Percentiles rank a stretch among this genome's conserved stretches.
These are phyloP conservation scores for Globisporangium spiculum DNA, from an alignment of 352 stramenopile species.

Conservation along the genomic window DNA sequence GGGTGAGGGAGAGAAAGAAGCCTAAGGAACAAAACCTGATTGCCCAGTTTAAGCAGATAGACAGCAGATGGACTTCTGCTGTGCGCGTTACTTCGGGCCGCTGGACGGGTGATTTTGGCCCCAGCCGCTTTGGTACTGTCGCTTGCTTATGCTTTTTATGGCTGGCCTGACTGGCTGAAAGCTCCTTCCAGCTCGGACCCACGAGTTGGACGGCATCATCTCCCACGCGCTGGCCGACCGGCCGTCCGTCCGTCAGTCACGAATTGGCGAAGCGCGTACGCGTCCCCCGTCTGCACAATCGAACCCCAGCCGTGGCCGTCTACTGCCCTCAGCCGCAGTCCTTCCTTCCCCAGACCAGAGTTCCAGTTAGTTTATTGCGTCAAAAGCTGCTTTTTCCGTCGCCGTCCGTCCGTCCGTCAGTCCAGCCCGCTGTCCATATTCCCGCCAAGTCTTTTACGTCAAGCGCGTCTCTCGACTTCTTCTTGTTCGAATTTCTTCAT, in stretches of 20 bases:
- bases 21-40: neutral
- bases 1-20: slow-evolving; percentile 7
- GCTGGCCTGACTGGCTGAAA: neutral
- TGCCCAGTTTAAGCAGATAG: neutral
- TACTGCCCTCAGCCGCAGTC: slow-evolving; percentile 4
- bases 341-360: neutral
- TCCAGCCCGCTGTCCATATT: neutral
- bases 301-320: slow-evolving; percentile 2
- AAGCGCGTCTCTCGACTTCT: slow-evolving; percentile 6
- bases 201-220: neutral
- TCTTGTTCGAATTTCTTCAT: neutral
- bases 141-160: neutral
- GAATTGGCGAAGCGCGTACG: slow-evolving; percentile 1
- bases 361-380: neutral
- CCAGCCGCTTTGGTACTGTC: neutral
- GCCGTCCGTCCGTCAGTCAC: neutral
- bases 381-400: no score
- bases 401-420: neutral
- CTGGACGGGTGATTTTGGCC: neutral
- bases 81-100: neutral
- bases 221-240: neutral
- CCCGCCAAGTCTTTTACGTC: neutral
- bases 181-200: slow-evolving; percentile 1
- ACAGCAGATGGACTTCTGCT: neutral
- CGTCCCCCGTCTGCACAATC: neutral